Conservation (phyloP, 1,139 yeast genomes). For the Geotrichum reessii region DNA sequence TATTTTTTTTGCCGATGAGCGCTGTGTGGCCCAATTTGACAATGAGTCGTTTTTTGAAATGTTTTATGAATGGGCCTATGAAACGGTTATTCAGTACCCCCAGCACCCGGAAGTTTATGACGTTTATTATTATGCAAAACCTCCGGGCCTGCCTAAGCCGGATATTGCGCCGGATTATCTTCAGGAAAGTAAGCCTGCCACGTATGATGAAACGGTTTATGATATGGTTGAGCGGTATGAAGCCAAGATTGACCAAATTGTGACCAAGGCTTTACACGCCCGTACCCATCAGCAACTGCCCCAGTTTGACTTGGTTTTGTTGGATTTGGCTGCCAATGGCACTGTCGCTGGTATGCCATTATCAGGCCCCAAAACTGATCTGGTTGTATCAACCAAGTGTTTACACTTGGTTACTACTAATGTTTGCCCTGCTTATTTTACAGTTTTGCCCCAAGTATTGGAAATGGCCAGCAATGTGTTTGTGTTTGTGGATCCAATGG, state of each 20-base stretch:
- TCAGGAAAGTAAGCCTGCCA: not conserved
- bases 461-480: not conserved
- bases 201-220: not conserved
- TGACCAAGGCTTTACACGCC: not conserved
- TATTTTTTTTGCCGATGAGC: not conserved
- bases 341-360: not conserved
- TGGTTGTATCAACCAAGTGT: too few species aligned
- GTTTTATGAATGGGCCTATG: not conserved
- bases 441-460: not conserved
- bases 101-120: not conserved
- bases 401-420: not conserved
- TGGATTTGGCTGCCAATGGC: not conserved
- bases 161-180: not conserved
- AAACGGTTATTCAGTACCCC: not conserved
- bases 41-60: not conserved
- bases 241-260: not conserved
- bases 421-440: not conserved
- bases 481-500: not conserved
- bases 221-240: not conserved
- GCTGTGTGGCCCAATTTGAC: not conserved
- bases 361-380: too few species aligned
- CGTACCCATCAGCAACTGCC: not conserved
- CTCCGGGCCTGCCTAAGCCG: not conserved
- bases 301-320: not conserved
- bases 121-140: not conserved